Evolutionary conservation across 805 yeast species (phyloP), one percentile per base, ranked within the genome.

Genomic region (Komagataella phaffii): DNA sequence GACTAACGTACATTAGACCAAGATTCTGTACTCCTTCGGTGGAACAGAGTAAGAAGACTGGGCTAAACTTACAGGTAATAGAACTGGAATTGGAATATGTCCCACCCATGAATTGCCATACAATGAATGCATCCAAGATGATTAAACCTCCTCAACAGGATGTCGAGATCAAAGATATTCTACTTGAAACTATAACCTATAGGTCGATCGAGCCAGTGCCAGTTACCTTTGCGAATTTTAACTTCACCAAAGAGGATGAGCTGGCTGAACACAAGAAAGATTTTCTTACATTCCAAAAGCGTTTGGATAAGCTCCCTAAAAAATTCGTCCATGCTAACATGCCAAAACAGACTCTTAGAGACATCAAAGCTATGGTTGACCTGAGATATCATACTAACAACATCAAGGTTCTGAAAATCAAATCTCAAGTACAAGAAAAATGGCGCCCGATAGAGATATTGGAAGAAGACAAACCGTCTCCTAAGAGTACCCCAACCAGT

Each of bases 81-180:
- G 48, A 49, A 14, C n/a, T 54, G 12, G 53, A 52, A 12, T 46
- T 54, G 30, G 30, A 18, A 4, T 54, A 49, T 47, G 49, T 54
- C 7, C 17, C 44, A 4, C 17, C 47, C 10, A 24, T 21, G 24
- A 19, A 23, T 14, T 30, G 14, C 40, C 40, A 30, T 30, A 30
- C 40, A 14, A 30, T 30, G 40, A 7, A 30, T 30, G 10, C 14
- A 14, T 30, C 40, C n/a, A 30, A 30, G 12, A 30, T 30, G 14
- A 30, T 30, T 14, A 30, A 30, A 14, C 40, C 40, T 30, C 40
- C 40, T 14, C 40, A 30, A 14, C 14, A 30, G n/a, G 40, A 30
- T 30, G 14, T 30, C 14, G 40, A 30, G 14, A 30, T 30, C n/a
- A 30, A 30, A 5, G 40, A 30, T 8, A 30, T 30, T 30, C 14